Conservation (phyloP, 2,329 filamentous ascomycete genomes). For the Neonectria coccinea region DNA sequence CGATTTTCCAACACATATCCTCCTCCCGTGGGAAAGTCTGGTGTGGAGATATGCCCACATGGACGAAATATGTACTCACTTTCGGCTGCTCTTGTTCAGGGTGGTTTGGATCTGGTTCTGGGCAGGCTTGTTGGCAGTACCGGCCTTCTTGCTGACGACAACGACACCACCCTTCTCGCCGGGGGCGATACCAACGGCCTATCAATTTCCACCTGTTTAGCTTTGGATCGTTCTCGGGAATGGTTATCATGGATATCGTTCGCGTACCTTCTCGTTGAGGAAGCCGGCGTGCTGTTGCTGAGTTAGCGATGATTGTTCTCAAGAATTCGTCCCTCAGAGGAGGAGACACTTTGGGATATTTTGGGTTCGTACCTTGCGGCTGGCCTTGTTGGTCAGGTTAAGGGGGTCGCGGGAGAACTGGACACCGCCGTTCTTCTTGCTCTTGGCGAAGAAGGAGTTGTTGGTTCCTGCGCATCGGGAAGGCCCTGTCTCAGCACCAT, state of each 20-base stretch:
- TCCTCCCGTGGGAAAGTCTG: background rate
- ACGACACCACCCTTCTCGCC: slow-evolving; percentile 83
- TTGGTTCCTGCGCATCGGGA: slow-evolving; percentile 72
- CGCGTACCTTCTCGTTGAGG: slow-evolving; percentile 87
- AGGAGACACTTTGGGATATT: background rate
- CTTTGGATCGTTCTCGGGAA: slow-evolving; percentile 33
- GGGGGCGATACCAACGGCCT: slow-evolving; percentile 86
- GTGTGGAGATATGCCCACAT: background rate
- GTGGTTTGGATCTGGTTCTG: slow-evolving; percentile 72
- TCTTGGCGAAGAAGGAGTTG: slow-evolving; percentile 94
- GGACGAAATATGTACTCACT: slow-evolving; percentile 55
- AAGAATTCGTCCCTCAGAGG: background rate
- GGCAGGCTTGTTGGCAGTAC: slow-evolving; percentile 78
- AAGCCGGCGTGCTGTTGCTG: slow-evolving; percentile 84
- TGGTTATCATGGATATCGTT: slow-evolving; percentile 30
- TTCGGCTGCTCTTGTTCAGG: slow-evolving; percentile 82
- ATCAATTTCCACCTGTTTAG: slow-evolving; percentile 41
- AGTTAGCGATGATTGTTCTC: slow-evolving; percentile 50
- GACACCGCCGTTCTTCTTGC: slow-evolving; percentile 80
- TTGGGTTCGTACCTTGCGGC: slow-evolving; percentile 77
- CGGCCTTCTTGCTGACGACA: slow-evolving; percentile 86
- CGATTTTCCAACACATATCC: background rate
- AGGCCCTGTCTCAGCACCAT: slow-evolving; percentile 38
- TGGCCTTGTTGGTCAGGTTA: slow-evolving; percentile 92
- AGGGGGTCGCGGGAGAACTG: slow-evolving; percentile 95